Evolutionary conservation across 2,329 filamentous ascomycete species (phyloP), one percentile per base, ranked within the genome.

Genomic region (Alternaria panax): DNA sequence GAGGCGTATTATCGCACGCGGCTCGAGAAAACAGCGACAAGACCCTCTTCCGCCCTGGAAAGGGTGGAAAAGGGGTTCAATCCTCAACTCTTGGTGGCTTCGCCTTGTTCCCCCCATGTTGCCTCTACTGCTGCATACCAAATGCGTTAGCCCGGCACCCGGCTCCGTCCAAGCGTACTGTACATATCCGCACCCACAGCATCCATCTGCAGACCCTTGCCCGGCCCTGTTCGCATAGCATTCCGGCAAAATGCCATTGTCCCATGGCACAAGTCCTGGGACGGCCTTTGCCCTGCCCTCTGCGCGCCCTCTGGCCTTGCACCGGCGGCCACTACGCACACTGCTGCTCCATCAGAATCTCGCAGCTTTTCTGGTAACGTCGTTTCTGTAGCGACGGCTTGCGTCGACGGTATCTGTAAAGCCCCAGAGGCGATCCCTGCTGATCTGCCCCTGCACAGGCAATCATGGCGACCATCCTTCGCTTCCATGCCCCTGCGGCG

Each of bases 171-270:
- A 51, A 57, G 55, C 55, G 41, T 42, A 28, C 48, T 51, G 41
- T 42, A 28, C 48, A 38, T 59, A 45, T 55, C 51, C 51, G 51
- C 51, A 24, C 57, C 59, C 54, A 64, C 61, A 48, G 51, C 43
- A 41, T 48, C 48, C 51, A 36, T 48, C 50, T 48, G 50, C 51
- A 41, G 43, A 54, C 56, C 57, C 57, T 59, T 24, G 36, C 28
- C 18, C 42, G 16, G 36, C 32, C 40, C 46, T 51, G 50, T 52
- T 60, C 60, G 58, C 58, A 27, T 60, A 62, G 46, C 54, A 48
- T 47, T 53, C 60, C 57, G 61, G 48, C 63, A 61, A 53, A 56
- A 57, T 58, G 20, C 57, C 43, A 47, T 24, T 34, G 53, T 51
- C 48, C 47, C 38, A 48, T 38, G 34, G 30, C 22, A 43, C 2